These are phyloP conservation scores for Rickenella mellea DNA, from an alignment of 768 basidiomycete genomes.

Conservation along the genomic window DNA sequence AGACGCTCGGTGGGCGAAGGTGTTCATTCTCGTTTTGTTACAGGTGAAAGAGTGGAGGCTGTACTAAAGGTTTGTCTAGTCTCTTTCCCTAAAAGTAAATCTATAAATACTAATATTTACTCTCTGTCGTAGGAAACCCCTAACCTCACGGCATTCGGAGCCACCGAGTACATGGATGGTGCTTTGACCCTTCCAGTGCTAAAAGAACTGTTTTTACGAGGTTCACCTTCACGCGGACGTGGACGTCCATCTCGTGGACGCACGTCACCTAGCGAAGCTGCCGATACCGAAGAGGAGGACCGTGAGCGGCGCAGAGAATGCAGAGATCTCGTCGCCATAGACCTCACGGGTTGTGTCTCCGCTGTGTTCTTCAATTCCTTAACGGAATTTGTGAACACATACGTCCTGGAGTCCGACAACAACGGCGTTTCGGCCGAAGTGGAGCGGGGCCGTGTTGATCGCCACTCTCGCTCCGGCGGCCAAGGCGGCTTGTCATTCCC, in stretches of 20 bases:
- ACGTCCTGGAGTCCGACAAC: constrained; percentile 41
- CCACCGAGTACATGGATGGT: constrained; percentile 97
- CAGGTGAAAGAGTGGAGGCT: constrained; percentile 72
- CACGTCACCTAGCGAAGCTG: constrained; percentile 28
- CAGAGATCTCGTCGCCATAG: constrained; percentile 78
- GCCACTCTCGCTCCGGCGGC: constrained; percentile 35
- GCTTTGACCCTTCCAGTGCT: constrained; percentile 79
- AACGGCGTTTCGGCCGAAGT: constrained; percentile 22
- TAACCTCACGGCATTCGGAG: constrained; percentile 81
- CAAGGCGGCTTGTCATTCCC: constrained; percentile 58
- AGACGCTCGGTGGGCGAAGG: constrained; percentile 87
- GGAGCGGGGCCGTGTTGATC: constrained; percentile 25
- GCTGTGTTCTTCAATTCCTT: constrained; percentile 82
- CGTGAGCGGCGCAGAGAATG: constrained; percentile 64
- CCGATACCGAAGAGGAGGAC: constrained; percentile 68
- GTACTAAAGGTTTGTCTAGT: constrained; percentile 52
- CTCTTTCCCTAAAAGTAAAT: constrained; percentile 6
- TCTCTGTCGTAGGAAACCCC: constrained; percentile 66
- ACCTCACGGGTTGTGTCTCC: constrained; percentile 92
- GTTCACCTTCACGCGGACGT: constrained; percentile 57
- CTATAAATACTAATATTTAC: constrained; percentile 1
- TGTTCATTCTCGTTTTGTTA: constrained; percentile 85
- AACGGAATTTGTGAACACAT: constrained; percentile 67
- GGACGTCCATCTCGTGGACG: constrained; percentile 64
- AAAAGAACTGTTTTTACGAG: constrained; percentile 85